Evolutionary conservation across 139 green algal species (phyloP), one percentile per base, ranked within the genome.

Genomic region (Coccomyxa sp.): DNA sequence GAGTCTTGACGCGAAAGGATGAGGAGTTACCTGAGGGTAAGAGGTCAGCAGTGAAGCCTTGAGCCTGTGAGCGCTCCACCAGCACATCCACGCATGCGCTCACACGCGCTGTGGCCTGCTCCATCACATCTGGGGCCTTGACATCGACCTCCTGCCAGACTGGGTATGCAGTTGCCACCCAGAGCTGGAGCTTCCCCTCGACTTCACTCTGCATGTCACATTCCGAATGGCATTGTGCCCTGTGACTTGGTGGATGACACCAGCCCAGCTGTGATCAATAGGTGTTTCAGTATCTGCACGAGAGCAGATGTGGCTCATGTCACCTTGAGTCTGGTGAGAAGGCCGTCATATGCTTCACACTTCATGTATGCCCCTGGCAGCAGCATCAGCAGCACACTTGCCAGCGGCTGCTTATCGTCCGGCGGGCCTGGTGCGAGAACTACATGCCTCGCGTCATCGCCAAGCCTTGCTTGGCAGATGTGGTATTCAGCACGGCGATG

Each of bases 71-170:
- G 27, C 35, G 12, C 24, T 34, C 7, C 24, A 71, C 24, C 64
- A 36, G 14, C 2, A 36, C 27, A 71, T 36, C n/a, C 24, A 38
- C n/a, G 2, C 12, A 22, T 71, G 64, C 6, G 35, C 10, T 36
- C 6, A 71, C n/a, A 18, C 64, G n/a, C 29, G 27, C 24, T 16
- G 64, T 36, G 27, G 64, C 64, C n/a, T 71, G 64, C 64, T 71
- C 24, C 64, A 71, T 71, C 24, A 29, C 64, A 29, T 71, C 64
- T 36, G 64, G 64, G 10, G 64, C 64, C 29, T 34, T 71, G 29
- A 36, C 10, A 29, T 71, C 64, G 24, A 71, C 64, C 64, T 71
- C 64, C n/a, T 71, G 64, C 64, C 64, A 71, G 64, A 36, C n/a
- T 38, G 64, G 64, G 64, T 71, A 36, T 10, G n/a, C 64, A 36